These are phyloP conservation scores for Hirsutella minnesotensis DNA, from an alignment of 2,329 filamentous ascomycete genomes.

Conservation along the genomic window DNA sequence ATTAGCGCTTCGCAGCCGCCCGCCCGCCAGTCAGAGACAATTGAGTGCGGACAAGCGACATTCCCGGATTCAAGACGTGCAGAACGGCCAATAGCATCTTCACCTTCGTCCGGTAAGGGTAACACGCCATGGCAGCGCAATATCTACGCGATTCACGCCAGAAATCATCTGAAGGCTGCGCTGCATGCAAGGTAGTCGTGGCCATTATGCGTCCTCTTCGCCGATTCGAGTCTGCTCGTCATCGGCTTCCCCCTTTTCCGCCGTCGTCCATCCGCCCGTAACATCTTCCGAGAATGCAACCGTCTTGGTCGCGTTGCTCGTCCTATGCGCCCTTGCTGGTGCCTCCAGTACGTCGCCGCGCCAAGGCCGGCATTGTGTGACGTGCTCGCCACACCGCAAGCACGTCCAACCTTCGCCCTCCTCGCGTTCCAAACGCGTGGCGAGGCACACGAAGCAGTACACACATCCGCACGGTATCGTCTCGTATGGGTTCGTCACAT, in stretches of 20 bases:
- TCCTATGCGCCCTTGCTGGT: slow-evolving; percentile 26
- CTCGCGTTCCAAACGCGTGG: slow-evolving; percentile 77
- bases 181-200: too few species aligned
- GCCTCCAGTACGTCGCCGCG: slow-evolving; percentile 71
- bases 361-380: slow-evolving; percentile 86
- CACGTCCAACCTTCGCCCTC: slow-evolving; percentile 93
- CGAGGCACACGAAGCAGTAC: slow-evolving; percentile 95
- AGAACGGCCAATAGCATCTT: too few species aligned
- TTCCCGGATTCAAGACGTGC: too few species aligned
- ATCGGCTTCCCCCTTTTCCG: not conserved
- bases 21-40: too few species aligned
- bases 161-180: too few species aligned
- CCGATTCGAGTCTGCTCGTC: too few species aligned
- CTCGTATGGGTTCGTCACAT: slow-evolving; percentile 94
- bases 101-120: too few species aligned
- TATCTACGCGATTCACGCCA: too few species aligned
- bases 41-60: too few species aligned
- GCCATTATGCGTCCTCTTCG: too few species aligned
- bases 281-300: slow-evolving; percentile 52
- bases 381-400: slow-evolving; percentile 71
- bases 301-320: slow-evolving; percentile 33
- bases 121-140: too few species aligned
- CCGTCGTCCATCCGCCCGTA: slow-evolving; percentile 20
- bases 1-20: too few species aligned
- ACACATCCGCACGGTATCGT: slow-evolving; percentile 79